phyloP scores from a whole-genome alignment of 352 stramenopile species.

The Globisporangium cederbergense region DNA sequence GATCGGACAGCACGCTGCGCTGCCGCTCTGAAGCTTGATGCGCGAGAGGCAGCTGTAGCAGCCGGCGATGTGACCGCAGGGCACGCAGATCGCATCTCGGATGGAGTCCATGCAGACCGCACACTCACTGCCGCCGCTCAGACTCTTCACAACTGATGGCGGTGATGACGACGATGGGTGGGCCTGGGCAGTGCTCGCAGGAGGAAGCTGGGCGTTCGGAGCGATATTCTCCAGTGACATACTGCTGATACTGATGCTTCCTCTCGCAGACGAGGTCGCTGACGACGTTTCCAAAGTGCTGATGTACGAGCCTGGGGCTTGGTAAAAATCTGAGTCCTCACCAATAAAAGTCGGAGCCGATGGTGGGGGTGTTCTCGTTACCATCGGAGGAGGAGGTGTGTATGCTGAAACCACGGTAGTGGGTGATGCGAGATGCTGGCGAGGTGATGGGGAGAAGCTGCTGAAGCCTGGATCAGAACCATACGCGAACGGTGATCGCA shows the following conservation, averaged over 20 bases:
- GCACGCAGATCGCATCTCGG: conserved; percentile 47
- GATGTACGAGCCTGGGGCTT: conserved; percentile 7
- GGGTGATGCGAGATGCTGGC: conserved; percentile 9
- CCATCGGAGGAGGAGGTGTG: background rate
- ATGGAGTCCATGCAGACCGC: conserved; percentile 41
- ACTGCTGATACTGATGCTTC: background rate
- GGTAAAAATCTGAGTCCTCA: conserved; percentile 5
- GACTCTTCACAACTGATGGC: background rate
- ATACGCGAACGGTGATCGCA: background rate
- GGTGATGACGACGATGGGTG: background rate
- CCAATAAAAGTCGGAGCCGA: conserved; percentile 13
- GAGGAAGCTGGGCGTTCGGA: background rate
- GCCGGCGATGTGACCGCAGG: conserved; percentile 49
- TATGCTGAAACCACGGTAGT: conserved; percentile 14
- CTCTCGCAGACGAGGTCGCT: background rate
- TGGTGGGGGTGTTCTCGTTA: background rate
- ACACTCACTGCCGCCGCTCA: conserved; percentile 21
- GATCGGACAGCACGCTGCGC: conserved; percentile 34
- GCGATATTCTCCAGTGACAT: background rate
- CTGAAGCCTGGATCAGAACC: background rate
- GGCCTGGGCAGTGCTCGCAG: background rate
- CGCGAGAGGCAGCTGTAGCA: conserved; percentile 37
- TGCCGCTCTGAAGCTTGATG: conserved; percentile 26
- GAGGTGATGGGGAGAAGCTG: conserved; percentile 10
- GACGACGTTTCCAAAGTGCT: background rate